A percentile compares a stretch with the other conserved stretches of the same genome.
Conservation (phyloP, 2,329 filamentous ascomycete genomes). For the Pyrenophora tritici-repentis region DNA sequence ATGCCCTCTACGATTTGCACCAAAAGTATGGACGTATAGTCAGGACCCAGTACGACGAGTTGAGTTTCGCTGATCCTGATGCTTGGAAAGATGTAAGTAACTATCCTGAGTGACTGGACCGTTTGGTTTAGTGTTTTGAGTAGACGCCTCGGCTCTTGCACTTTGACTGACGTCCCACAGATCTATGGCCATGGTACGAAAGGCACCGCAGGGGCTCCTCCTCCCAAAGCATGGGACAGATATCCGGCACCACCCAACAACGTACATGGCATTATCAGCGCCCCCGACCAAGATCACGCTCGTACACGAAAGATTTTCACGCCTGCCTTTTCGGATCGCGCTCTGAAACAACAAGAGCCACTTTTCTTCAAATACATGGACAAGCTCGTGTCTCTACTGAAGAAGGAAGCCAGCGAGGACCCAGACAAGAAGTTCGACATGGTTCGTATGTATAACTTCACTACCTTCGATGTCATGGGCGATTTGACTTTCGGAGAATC, state of each 20-base stretch:
- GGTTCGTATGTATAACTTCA: conserved; percentile 41
- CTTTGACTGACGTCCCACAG: conserved; percentile 1
- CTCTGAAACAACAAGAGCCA: conserved; percentile 49
- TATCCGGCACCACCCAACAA: conserved; percentile 35
- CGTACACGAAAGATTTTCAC: conserved; percentile 48
- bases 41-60: conserved; percentile 47
- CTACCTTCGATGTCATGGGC: conserved; percentile 43
- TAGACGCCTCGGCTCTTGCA: too few relatives aligned
- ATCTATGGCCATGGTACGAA: conserved; percentile 36
- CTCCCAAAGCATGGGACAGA: conserved; percentile 33
- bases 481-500: conserved; percentile 42
- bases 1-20: conserved; percentile 39
- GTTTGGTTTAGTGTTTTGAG: too few relatives aligned
- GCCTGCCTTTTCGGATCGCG: conserved; percentile 50
- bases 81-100: conserved; percentile 38
- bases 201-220: conserved; percentile 19
- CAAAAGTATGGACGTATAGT: conserved; percentile 50
- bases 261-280: conserved; percentile 32
- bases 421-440: conserved; percentile 42
- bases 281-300: conserved; percentile 44
- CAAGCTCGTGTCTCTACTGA: conserved; percentile 47
- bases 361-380: conserved; percentile 50
- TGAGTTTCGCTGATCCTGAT: conserved; percentile 48
- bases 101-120: not conserved
- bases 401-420: conserved; percentile 29